Evolutionary conservation across 176 grass and related monocot species (phyloP), one percentile per base, ranked within the genome.

Genomic region (Typha latifolia): DNA sequence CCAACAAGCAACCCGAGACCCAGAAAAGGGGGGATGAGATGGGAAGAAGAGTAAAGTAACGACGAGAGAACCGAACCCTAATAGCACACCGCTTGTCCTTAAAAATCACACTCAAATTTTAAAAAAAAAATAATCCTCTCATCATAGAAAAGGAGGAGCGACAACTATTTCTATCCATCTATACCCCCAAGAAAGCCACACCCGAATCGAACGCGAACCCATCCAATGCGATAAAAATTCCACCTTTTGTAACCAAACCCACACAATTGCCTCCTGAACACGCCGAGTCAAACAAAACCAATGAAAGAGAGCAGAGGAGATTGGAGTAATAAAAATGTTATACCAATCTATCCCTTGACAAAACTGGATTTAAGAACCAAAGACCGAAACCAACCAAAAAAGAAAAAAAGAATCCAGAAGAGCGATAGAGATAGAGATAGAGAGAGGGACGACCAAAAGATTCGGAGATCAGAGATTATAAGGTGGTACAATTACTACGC

Each of bases 181-280:
- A 43, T 43, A 10, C 6, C 37, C 37, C 37, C 53, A 55, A 27
- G 32, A 84, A 66, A 63, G 34, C 64, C 61, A 32, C 14, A 43
- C 5, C 47, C 29, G 66, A 69, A 80, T 79, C 24, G 77, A 21
- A 56, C 20, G 12, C 63, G 47, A 51, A 47, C 51, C 63, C 6
- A 70, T 53, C 52, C 27, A 66, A 66, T 12, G 63, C 63, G 29
- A 7, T 34, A 15, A 13, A n/a, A 34, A 32, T 43, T 7, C 37
- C 37, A 43, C 37, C 34, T 43, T 43, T 43, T 43, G 37, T 43
- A 47, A 47, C 34, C 32, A 37, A 66, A 66, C 63, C 29, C 26
- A n/a, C 37, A 6, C 37, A 43, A 43, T 43, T 43, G 37, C 37
- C 37, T 43, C 37, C 37, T 43, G 37, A 43, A n/a, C 63, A 49